Evolutionary conservation across 1,284 basidiomycete species (phyloP), one percentile per base, ranked within the genome.

Genomic region (Inonotus hispidus): DNA sequence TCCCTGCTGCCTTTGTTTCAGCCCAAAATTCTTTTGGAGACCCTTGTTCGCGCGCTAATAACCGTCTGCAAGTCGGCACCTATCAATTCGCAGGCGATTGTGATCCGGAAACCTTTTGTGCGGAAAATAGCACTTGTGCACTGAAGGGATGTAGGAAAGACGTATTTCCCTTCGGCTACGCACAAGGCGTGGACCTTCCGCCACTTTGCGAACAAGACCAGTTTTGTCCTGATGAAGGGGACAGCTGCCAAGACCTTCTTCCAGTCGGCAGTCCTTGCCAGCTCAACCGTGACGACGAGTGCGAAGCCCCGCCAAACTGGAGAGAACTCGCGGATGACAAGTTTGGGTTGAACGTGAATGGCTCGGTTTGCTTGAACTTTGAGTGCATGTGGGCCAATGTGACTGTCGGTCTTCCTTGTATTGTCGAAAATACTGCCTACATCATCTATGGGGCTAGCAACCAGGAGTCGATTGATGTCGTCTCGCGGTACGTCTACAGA

Each of bases 281-380:
- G 73, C 82, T 95, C 61, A 90, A 94, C 72, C 84, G 93, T 58
- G 93, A 95, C 72, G 92, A 95, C 69, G 80, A 93, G 74, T 94
- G 92, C 68, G 75, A 80, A 66, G 77, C 77, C 0, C 87, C 90
- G 2, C 77, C 82, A 1, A 86, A 93, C 69, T 82, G 74, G 66
- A 74, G 73, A 58, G 80, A 89, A 4, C 79, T 93, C 21, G 77
- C 79, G 14, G 88, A 89, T 64, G 75, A 68, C 4, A 77, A 79
- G 29, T 77, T 81, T 23, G 87, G 85, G 39, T 79, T 85, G 39
- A 94, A 94, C 72, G 75, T 84, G 65, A 90, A 93, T 69, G 92
- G 92, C 27, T 84, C 90, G 1, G 79, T 93, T 32, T 94, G 92
- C 70, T 79, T 95, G 58, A 88, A 91, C 70, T 58, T 56, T 35